Percentiles rank a stretch among this genome's conserved stretches.
phyloP scores from a whole-genome alignment of 805 yeast genomes.

The Wickerhamomyces queroliae region DNA sequence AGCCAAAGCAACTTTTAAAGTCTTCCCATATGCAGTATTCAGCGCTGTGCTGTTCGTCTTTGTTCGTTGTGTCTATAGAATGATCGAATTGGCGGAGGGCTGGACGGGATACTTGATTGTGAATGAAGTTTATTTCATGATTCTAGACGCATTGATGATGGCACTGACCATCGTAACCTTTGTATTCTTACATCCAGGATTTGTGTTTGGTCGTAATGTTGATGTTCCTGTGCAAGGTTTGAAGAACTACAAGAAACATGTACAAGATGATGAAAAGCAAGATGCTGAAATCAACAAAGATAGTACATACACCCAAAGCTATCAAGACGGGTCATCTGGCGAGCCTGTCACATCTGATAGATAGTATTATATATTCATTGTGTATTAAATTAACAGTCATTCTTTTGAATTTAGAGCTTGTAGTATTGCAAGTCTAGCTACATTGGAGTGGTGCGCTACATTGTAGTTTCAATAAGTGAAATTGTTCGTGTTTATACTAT shows the following conservation, averaged over 20 bases:
- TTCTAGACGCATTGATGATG: constrained; percentile 61
- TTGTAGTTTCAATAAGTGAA: too few relatives aligned
- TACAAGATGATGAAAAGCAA: not conserved
- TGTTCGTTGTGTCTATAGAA: constrained; percentile 66
- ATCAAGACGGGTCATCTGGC: too few relatives aligned
- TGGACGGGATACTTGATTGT: constrained; percentile 63
- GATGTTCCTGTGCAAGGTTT: not conserved
- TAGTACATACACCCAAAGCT: too few relatives aligned
- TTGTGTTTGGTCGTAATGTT: constrained; percentile 31
- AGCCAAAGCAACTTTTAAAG: constrained; percentile 28
- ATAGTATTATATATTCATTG: too few relatives aligned
- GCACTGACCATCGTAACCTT: constrained; percentile 39
- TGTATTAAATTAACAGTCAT: too few relatives aligned
- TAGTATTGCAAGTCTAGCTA: too few relatives aligned
- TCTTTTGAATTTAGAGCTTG: too few relatives aligned
- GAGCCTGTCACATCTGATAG: too few relatives aligned
- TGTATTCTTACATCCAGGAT: constrained; percentile 60
- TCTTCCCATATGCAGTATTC: constrained; percentile 39
- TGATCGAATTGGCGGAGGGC: constrained; percentile 67
- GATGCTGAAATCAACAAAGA: too few relatives aligned
- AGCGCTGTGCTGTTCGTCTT: constrained; percentile 49
- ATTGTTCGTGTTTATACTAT: too few relatives aligned
- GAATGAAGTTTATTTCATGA: constrained; percentile 53
- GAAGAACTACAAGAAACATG: not conserved
- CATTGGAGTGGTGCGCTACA: too few relatives aligned